phyloP scores from a whole-genome alignment of 2,329 filamentous ascomycete species.

The Blastomyces gilchristii region DNA sequence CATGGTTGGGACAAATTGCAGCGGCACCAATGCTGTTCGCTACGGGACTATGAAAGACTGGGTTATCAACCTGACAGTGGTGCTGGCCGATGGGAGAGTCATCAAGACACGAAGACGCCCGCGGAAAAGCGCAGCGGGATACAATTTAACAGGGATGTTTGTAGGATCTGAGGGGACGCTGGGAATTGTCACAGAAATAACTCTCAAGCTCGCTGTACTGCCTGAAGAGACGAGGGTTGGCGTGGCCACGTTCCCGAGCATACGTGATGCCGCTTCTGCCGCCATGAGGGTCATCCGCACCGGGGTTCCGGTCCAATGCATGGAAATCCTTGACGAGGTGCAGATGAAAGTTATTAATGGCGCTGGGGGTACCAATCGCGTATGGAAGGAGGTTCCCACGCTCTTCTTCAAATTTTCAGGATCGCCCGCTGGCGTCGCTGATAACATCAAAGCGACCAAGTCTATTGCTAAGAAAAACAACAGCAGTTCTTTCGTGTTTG shows the following conservation, averaged over 20 bases:
- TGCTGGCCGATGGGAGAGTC: conserved; percentile 56
- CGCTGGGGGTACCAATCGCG: conserved; percentile 49
- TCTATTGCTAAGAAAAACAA: conserved; percentile 54
- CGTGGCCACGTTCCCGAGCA: conserved; percentile 49
- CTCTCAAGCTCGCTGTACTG: conserved; percentile 55
- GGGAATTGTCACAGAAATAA: conserved; percentile 60
- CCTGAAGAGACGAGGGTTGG: conserved; percentile 57
- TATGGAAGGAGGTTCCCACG: conserved; percentile 33
- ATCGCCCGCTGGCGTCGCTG: conserved; percentile 63
- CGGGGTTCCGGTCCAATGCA: conserved; percentile 57
- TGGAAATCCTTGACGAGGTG: conserved; percentile 53
- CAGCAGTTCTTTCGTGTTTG: conserved; percentile 46
- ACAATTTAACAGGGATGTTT: conserved; percentile 60
- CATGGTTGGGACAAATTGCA: conserved; percentile 60
- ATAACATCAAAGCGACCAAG: conserved; percentile 62
- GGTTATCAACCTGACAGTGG: conserved; percentile 61
- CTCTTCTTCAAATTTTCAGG: conserved; percentile 55
- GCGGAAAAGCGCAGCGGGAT: conserved; percentile 59
- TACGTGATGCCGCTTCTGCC: conserved; percentile 53
- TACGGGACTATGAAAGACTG: conserved; percentile 71
- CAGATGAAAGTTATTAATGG: conserved; percentile 58
- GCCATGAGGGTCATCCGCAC: conserved; percentile 55
- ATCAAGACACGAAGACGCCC: conserved; percentile 60
- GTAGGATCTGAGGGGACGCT: conserved; percentile 62
- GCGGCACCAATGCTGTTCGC: conserved; percentile 49